Percentiles rank a stretch among this genome's conserved stretches.
phyloP scores from a whole-genome alignment of 768 basidiomycete species.

The Suillus lakei region DNA sequence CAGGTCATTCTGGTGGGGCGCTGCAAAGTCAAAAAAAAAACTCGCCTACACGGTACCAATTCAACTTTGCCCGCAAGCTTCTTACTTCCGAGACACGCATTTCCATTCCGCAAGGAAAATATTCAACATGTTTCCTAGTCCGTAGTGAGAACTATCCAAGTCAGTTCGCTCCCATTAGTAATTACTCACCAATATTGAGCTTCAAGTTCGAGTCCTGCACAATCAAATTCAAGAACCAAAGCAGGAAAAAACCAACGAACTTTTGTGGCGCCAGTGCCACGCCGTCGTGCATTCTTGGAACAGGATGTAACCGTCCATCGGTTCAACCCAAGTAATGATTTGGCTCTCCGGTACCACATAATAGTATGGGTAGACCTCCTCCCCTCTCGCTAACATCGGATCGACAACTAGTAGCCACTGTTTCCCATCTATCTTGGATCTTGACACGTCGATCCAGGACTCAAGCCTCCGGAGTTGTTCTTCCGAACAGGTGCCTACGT shows the following conservation, averaged over 20 bases:
- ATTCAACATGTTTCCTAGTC: conserved; percentile 7
- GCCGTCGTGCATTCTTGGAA: conserved; percentile 1
- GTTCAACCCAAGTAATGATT: background rate
- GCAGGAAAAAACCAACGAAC: background rate
- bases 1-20: too few relatives aligned
- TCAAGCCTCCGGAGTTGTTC: background rate
- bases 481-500: background rate
- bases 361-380: conserved; percentile 1
- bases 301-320: conserved; percentile 1
- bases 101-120: background rate
- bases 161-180: too few relatives aligned
- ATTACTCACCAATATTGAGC: conserved; percentile 7
- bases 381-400: background rate
- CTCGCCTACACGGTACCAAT: too few relatives aligned
- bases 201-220: background rate
- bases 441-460: background rate
- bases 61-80: background rate
- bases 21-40: too few relatives aligned
- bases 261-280: background rate
- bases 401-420: background rate
- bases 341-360: background rate
- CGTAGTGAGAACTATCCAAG: too few relatives aligned
- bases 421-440: background rate
- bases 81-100: background rate
- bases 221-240: background rate